Conservation (phyloP, 441 rosid species). For the Syzygium syzygioides region DNA sequence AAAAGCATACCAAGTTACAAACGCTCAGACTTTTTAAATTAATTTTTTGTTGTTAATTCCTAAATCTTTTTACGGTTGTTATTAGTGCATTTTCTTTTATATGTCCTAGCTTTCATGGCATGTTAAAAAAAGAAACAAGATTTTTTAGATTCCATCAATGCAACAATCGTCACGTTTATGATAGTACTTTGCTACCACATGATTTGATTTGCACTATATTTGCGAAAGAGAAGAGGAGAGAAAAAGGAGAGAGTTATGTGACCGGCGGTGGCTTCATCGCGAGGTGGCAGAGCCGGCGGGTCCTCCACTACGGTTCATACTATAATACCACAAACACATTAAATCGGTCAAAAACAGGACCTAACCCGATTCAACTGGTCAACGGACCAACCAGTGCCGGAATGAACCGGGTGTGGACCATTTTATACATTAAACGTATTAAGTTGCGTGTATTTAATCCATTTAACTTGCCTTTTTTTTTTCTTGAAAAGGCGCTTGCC, state of each 20-base stretch:
- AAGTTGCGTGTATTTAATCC: neutral
- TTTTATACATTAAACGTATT: neutral
- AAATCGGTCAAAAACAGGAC: neutral
- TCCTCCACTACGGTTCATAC: neutral
- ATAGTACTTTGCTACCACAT: neutral
- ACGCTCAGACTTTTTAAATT: neutral
- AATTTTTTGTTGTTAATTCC: neutral
- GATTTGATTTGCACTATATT: too few relatives aligned
- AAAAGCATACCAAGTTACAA: neutral
- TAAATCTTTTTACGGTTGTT: neutral
- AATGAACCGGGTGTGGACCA: neutral
- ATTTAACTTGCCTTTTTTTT: neutral
- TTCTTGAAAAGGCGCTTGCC: neutral
- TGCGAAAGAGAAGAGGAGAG: too few relatives aligned
- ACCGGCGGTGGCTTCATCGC: too few relatives aligned
- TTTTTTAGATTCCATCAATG: neutral
- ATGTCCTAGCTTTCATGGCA: neutral
- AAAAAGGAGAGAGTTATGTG: too few relatives aligned
- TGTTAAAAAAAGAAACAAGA: neutral
- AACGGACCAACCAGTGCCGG: neutral
- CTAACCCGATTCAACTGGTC: neutral
- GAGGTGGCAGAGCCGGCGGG: neutral
- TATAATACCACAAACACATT: neutral
- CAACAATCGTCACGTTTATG: neutral
- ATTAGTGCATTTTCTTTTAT: neutral